phyloP scores from a whole-genome alignment of 441 rosid genomes.

The Populus tomentosa region DNA sequence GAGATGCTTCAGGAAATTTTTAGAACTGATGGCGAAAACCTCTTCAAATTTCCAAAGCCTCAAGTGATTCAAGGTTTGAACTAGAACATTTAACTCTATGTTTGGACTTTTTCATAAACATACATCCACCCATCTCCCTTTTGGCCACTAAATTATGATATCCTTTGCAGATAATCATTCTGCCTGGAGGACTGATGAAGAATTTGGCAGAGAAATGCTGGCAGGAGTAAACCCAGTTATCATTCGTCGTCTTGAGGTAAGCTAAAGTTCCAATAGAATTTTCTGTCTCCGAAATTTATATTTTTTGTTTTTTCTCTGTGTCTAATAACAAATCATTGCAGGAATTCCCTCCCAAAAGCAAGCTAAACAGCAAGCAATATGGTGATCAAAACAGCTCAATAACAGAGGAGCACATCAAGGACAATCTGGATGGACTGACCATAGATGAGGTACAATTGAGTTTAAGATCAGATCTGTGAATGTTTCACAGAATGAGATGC shows the following conservation, averaged over 20 bases:
- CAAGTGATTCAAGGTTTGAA: conserved; percentile 56
- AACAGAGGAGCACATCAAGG: conserved; percentile 46
- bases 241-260: conserved; percentile 59
- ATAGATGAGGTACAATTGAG: conserved; percentile 37
- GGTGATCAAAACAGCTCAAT: conserved; percentile 59
- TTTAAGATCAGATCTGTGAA: neutral
- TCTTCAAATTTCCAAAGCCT: conserved; percentile 61
- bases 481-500: neutral
- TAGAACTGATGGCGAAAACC: conserved; percentile 44
- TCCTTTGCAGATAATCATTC: conserved; percentile 45
- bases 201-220: conserved; percentile 73
- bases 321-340: conserved; percentile 20
- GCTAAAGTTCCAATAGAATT: neutral
- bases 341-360: conserved; percentile 75
- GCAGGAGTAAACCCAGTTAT: conserved; percentile 71
- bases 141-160: neutral
- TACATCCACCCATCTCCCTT: neutral
- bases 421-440: conserved; percentile 46
- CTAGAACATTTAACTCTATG: too few relatives aligned
- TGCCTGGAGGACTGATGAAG: conserved; percentile 86
- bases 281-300: neutral
- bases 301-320: neutral
- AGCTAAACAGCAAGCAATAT: conserved; percentile 38
- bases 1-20: conserved; percentile 63
- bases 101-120: neutral